Percentiles rank a stretch among this genome's conserved stretches.
Evolutionary conservation across 2,329 filamentous ascomycete genomes (phyloP).

Genomic region (Xylariales sp.): DNA sequence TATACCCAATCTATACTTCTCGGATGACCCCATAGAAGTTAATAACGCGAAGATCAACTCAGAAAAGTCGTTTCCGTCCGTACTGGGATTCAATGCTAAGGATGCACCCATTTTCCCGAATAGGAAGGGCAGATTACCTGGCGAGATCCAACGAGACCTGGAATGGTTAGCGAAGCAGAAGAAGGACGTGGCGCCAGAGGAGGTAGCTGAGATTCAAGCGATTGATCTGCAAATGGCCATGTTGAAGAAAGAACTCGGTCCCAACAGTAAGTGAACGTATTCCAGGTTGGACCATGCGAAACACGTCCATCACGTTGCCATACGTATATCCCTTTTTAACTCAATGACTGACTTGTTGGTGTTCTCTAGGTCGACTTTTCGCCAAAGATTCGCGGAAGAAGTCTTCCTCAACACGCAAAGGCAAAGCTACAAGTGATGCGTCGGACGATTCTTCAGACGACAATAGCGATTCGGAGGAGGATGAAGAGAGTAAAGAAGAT

Average conservation of each 20-base stretch:
- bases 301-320: too few relatives aligned
- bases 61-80: slow-evolving; percentile 3
- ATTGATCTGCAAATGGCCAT: slow-evolving; percentile 1
- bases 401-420: neutral
- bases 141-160: slow-evolving; percentile 11
- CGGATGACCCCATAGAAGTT: neutral
- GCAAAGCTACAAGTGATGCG: neutral
- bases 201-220: slow-evolving; percentile 1
- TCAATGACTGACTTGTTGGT: too few relatives aligned
- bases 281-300: neutral
- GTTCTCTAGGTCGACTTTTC: too few relatives aligned
- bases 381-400: too few relatives aligned
- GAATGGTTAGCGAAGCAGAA: slow-evolving; percentile 3
- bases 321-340: too few relatives aligned
- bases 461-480: slow-evolving; percentile 4
- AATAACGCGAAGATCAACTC: neutral
- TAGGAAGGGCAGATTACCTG: slow-evolving; percentile 7
- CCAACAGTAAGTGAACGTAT: slow-evolving; percentile 2
- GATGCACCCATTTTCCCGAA: slow-evolving; percentile 1
- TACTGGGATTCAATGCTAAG: slow-evolving; percentile 8
- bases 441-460: slow-evolving; percentile 8
- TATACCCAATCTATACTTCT: slow-evolving; percentile 5
- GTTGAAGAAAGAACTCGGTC: slow-evolving; percentile 10
- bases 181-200: neutral
- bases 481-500: slow-evolving; percentile 4